Base-by-base conservation (phyloP, 805 yeast species). In the Nakazawaea wyomingensis region DNA sequence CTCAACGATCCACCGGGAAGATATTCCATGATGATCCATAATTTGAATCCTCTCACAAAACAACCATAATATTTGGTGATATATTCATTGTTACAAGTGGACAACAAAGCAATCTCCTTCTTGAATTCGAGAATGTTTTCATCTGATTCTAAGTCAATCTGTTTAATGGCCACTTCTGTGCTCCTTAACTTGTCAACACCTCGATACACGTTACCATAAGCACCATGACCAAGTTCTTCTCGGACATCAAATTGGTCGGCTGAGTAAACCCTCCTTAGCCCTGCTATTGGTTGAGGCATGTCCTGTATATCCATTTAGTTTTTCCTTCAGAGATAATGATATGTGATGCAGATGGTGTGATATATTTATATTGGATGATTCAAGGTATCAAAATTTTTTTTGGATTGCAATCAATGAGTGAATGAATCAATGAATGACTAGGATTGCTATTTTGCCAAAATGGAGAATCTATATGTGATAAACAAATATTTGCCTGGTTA, bases 11-110 rank as follows among this genome's bases (percentile, higher is more conserved):
- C 95, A 0, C 89, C 93, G 30, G 82, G 80, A n/a, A 84, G 71
- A 56, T 64, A 81, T 59, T 85, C 95, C 93, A 85, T 85, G 10
- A 83, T 71, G 41, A 85, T 84, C 89, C 90, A 83, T 11, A 85
- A 68, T 57, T 82, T 82, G 56, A 72, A 76, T 30, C 82, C 81
- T 50, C 74, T 72, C 26, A 82, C 80, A 57, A 83, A 82, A 48
- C 87, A 81, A 8, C 91, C 93, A 52, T 74, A 69, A 53, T 82
- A 85, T 45, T 66, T 68, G 2, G 91, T 85, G 36, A 85, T 77
- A 53, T 79, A 80, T 2, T 71, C 64, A 39, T 74, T 69, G 39
- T 74, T 65, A 59, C 93, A 85, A 17, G 80, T 83, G 10, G 86
- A 74, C 10, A 85, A 66, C 13, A 85, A 78, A 45, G 73, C 69